phyloP scores from a whole-genome alignment of 2,329 filamentous ascomycete species.

The Calonectria pseudoturangicola region DNA sequence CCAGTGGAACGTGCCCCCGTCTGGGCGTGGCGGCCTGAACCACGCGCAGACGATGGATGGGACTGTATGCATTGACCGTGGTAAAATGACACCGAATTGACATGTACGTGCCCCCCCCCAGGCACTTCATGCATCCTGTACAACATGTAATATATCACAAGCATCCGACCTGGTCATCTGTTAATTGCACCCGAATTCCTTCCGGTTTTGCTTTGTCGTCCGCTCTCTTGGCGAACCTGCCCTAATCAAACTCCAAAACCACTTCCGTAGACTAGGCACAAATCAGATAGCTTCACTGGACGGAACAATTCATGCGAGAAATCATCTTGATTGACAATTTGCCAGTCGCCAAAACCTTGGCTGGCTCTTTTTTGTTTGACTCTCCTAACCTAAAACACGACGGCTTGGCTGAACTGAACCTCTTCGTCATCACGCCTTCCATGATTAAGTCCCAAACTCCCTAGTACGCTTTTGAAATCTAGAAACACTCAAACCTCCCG shows the following conservation, averaged over 20 bases:
- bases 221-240: background rate
- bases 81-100: conserved; percentile 6
- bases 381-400: conserved; percentile 1
- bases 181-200: conserved; percentile 1
- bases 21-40: conserved; percentile 11
- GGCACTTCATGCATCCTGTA: conserved; percentile 14
- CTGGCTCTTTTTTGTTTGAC: background rate
- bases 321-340: background rate
- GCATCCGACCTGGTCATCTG: conserved; percentile 12
- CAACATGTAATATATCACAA: conserved; percentile 23
- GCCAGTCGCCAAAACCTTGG: conserved; percentile 1
- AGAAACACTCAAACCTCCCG: conserved; percentile 27
- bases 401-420: conserved; percentile 12
- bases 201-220: conserved; percentile 3
- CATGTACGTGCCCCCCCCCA: conserved; percentile 6
- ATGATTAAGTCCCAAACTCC: conserved; percentile 18
- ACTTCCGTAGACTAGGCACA: background rate
- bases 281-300: background rate
- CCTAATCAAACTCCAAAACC: background rate
- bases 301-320: background rate
- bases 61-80: conserved; percentile 17
- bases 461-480: conserved; percentile 25
- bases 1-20: conserved; percentile 10
- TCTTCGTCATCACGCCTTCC: conserved; percentile 2
- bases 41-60: background rate